Conservation (phyloP, 441 rosid species). For the Syzygium malaccense region DNA sequence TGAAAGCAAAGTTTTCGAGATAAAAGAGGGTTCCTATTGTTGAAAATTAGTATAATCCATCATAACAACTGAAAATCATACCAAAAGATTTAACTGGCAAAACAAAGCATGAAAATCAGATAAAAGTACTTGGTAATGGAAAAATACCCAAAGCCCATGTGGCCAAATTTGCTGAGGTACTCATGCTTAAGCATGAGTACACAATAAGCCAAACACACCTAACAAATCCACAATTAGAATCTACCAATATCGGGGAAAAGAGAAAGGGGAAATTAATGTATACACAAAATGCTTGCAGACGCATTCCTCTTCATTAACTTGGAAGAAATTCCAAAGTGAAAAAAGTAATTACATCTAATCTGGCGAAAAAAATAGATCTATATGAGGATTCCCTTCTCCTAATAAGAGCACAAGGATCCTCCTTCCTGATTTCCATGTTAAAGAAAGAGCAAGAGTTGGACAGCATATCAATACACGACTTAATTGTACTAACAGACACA, state of each 20-base stretch:
- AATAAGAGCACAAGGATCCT: background rate
- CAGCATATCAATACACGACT: background rate
- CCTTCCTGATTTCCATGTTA: background rate
- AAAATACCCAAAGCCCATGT: background rate
- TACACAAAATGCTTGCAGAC: background rate
- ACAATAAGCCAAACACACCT: background rate
- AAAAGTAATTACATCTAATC: background rate
- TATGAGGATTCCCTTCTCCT: background rate
- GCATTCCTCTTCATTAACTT: background rate
- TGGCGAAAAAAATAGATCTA: background rate
- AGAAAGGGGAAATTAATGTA: background rate
- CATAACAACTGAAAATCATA: background rate
- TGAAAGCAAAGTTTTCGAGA: background rate
- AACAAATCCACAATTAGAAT: background rate
- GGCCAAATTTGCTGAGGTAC: background rate
- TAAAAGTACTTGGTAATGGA: background rate
- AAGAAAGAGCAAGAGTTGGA: background rate
- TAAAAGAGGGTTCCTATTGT: background rate
- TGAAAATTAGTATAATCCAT: background rate
- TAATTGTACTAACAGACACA: background rate
- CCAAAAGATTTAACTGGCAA: background rate
- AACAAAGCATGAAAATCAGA: background rate
- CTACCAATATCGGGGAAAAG: background rate
- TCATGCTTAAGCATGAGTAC: background rate
- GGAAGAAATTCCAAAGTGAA: background rate